Evolutionary conservation across 495 filamentous ascomycete species (phyloP).

Genomic region (Penicillium verhagenii): DNA sequence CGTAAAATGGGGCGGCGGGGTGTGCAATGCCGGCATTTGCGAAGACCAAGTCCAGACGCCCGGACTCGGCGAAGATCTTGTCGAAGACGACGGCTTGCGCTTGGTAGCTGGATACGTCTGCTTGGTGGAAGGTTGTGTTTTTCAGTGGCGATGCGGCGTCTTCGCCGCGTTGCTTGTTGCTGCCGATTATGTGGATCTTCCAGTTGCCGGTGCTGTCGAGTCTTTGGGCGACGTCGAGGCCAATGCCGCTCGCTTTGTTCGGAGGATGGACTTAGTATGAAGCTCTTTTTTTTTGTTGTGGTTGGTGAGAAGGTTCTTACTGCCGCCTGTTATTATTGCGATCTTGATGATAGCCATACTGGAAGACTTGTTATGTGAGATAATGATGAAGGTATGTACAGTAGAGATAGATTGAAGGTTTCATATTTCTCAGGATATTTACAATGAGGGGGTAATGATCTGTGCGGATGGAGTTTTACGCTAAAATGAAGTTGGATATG

Average conservation of each 20-base stretch:
- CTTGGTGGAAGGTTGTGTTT: constrained; percentile 13
- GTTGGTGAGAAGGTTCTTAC: constrained; percentile 1
- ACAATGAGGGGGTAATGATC: background rate
- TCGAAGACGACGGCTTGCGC: constrained; percentile 10
- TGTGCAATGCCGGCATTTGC: constrained; percentile 23
- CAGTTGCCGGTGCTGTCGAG: constrained; percentile 11
- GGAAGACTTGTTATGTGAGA: background rate
- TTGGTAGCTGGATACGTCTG: constrained; percentile 16
- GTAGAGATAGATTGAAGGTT: background rate
- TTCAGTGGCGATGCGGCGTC: constrained; percentile 2
- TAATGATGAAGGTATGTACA: background rate
- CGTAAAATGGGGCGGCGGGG: constrained; percentile 2
- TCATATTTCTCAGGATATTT: too few relatives aligned
- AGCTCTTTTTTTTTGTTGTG: background rate
- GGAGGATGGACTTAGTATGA: background rate
- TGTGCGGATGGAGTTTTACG: background rate
- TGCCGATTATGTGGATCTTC: constrained; percentile 21
- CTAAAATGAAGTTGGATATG: background rate
- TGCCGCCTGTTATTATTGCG: constrained; percentile 16
- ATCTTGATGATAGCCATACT: constrained; percentile 8
- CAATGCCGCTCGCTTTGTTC: constrained; percentile 23
- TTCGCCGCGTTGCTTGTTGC: constrained; percentile 11
- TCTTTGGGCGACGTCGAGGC: constrained; percentile 18
- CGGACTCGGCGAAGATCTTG: constrained; percentile 1
- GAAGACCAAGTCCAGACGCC: constrained; percentile 26